Base-by-base conservation (phyloP, 306 rosid genomes). In the Psophocarpus tetragonolobus region DNA sequence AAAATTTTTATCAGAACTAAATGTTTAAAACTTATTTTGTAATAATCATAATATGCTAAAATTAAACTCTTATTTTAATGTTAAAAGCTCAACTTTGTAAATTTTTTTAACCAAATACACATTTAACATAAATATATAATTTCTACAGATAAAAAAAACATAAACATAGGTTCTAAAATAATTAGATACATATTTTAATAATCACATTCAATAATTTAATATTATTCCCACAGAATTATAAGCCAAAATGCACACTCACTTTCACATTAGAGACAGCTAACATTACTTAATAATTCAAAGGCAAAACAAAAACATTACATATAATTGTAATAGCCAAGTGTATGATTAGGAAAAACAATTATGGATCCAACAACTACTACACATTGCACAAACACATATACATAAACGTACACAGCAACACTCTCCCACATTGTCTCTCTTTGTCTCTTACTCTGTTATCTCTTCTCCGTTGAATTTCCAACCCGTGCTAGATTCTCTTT, bases 401-500 rank as follows among this genome's bases (percentile, higher is more conserved):
- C 38, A 54, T 27, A 36, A 36, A 54, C 36, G 21, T 56, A 73
- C 47, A 66, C 50, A 17, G 1, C 41, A 45, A 65, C n/a, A 36
- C 48, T 36, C 50, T 9, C 65, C 29, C 80, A 35, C 73, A 33
- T 21, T 68, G 32, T 57, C 57, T 8, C 47, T 51, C 44, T 78
- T 84, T 77, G 61, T 70, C 70, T 48, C 76, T 74, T 3, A 17
- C 71, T 38, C 72, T 39, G 53, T 66, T 54, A 66, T 66, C 36
- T 67, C 73, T 41, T 41, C 76, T 78, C 47, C 21, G 48, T 35
- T 65, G 77, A 82, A 74, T 42, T 84, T 69, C 71, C 84, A 69
- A 73, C 79, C 78, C 74, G 57, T 78, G 48, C 68, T 68, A 53
- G 75, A 85, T 84, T 82, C 85, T 77, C 56, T 41, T 13, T 20